A percentile compares a stretch with the other conserved stretches of the same genome.
phyloP scores from a whole-genome alignment of 495 filamentous ascomycete species.

The Usnea hakonensis region DNA sequence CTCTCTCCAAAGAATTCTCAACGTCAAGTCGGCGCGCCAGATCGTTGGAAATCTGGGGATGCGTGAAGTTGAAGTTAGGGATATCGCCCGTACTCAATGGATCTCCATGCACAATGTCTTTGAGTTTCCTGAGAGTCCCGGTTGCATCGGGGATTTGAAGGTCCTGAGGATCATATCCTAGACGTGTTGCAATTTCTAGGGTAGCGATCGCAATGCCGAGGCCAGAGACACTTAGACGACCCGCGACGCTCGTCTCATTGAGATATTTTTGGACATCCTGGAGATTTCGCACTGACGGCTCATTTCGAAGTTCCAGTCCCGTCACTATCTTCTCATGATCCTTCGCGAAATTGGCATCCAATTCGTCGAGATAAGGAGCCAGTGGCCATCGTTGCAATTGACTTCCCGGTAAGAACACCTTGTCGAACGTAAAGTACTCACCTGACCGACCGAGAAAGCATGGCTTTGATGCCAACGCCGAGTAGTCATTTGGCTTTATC shows the following conservation, averaged over 20 bases:
- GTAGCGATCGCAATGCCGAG: slow-evolving; percentile 26
- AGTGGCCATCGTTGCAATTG: neutral
- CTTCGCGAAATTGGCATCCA: slow-evolving; percentile 22
- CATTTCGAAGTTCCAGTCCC: slow-evolving; percentile 19
- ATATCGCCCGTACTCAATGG: slow-evolving; percentile 10
- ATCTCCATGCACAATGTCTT: slow-evolving; percentile 20
- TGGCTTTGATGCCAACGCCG: neutral
- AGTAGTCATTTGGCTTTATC: slow-evolving; percentile 16
- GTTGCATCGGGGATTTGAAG: slow-evolving; percentile 22
- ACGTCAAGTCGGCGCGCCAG: slow-evolving; percentile 25
- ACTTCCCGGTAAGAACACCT: slow-evolving; percentile 9
- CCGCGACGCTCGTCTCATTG: neutral
- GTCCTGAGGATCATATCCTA: slow-evolving; percentile 11
- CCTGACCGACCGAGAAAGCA: slow-evolving; percentile 13
- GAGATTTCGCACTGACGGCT: slow-evolving; percentile 22
- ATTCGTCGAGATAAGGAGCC: slow-evolving; percentile 22
- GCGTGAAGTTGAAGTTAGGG: slow-evolving; percentile 23
- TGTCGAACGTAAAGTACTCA: slow-evolving; percentile 1
- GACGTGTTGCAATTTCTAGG: slow-evolving; percentile 21
- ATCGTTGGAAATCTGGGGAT: slow-evolving; percentile 25
- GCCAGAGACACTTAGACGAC: slow-evolving; percentile 15
- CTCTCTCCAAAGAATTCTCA: slow-evolving; percentile 23
- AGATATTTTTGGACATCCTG: slow-evolving; percentile 22
- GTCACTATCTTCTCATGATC: slow-evolving; percentile 22
- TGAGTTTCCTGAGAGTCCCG: slow-evolving; percentile 7